A percentile compares a stretch with the other conserved stretches of the same genome.
phyloP scores from a whole-genome alignment of 306 rosid species.

The Rosa lucieae region DNA sequence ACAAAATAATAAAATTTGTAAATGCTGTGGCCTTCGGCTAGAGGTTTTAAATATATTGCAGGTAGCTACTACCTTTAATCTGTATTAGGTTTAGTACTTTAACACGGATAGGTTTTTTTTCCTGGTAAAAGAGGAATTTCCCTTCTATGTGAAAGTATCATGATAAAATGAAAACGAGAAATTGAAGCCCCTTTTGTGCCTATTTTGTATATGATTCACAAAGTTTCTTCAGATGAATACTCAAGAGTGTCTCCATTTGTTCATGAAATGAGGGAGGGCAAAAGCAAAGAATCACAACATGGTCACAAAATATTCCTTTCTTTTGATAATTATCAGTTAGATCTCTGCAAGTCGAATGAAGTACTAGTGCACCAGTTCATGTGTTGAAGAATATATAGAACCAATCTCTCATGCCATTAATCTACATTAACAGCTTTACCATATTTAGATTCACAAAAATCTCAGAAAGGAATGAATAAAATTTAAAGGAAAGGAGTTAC shows the following conservation, averaged over 20 bases:
- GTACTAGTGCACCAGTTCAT: not conserved
- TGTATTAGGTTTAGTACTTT: not conserved
- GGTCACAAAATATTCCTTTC: not conserved
- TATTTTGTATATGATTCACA: not conserved
- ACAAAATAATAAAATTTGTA: not conserved
- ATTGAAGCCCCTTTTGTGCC: not conserved
- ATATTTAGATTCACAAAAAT: slow-evolving; percentile 6
- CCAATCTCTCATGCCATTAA: not conserved
- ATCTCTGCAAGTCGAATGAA: not conserved
- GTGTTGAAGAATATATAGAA: not conserved
- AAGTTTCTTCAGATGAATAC: not conserved
- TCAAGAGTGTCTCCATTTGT: not conserved
- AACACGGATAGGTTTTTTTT: not conserved
- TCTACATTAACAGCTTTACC: not conserved
- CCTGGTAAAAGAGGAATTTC: not conserved
- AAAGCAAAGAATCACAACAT: not conserved
- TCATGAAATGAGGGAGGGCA: not conserved
- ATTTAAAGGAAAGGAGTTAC: slow-evolving; percentile 31
- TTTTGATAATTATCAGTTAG: not conserved
- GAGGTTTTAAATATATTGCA: not conserved
- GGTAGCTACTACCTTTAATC: not conserved
- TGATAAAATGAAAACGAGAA: not conserved
- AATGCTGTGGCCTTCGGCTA: not conserved
- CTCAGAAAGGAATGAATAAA: not conserved
- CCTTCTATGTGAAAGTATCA: not conserved